Evolutionary conservation across 208 protist species (phyloP).

Genomic region (Polymyxa betae): DNA sequence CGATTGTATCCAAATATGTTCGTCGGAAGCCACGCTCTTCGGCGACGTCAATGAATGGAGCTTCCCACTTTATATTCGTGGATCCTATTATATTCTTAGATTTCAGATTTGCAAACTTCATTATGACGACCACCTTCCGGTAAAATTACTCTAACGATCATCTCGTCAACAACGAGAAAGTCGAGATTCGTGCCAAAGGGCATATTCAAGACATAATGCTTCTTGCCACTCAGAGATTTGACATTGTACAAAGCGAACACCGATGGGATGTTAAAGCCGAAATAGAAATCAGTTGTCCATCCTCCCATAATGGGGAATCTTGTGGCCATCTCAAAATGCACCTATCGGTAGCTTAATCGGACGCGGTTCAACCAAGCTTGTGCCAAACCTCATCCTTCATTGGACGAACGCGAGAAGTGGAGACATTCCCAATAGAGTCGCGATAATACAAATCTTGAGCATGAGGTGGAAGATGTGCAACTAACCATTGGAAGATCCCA

Average conservation of each 20-base stretch:
- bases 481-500: constrained; percentile 56
- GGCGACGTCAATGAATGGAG: constrained; percentile 64
- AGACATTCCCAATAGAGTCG: constrained; percentile 78
- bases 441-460: constrained; percentile 74
- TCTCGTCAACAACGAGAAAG: constrained; percentile 59
- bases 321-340: constrained; percentile 69
- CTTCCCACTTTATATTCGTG: constrained; percentile 63
- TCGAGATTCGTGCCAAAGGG: constrained; percentile 60
- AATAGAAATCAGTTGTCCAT: constrained; percentile 73
- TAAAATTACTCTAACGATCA: constrained; percentile 65
- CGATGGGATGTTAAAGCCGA: constrained; percentile 74
- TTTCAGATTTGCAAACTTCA: neutral
- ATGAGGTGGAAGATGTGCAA: constrained; percentile 61
- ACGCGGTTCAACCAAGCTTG: neutral
- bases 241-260: constrained; percentile 22
- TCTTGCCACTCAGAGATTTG: neutral
- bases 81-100: neutral
- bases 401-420: constrained; percentile 65
- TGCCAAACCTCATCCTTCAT: neutral
- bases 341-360: neutral
- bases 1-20: constrained; percentile 70
- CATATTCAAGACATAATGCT: constrained; percentile 59
- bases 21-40: constrained; percentile 50
- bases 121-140: constrained; percentile 69
- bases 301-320: constrained; percentile 76